These are phyloP conservation scores for Lactifluus hygrophoroides DNA, from an alignment of 768 basidiomycete genomes.

Conservation along the genomic window DNA sequence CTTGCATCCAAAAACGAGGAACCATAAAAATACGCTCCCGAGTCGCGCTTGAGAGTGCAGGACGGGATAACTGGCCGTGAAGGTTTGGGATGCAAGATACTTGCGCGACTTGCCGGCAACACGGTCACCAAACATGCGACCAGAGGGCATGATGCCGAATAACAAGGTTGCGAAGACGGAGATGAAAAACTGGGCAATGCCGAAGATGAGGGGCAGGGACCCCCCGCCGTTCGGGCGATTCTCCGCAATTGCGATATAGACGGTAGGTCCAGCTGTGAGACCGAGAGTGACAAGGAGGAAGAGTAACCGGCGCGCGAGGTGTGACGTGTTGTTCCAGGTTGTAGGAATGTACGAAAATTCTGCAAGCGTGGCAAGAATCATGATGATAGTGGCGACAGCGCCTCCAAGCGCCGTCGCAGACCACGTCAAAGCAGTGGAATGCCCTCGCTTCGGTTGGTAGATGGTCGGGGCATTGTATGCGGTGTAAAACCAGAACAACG, in stretches of 20 bases:
- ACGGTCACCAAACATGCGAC: constrained; percentile 97
- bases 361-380: constrained; percentile 87
- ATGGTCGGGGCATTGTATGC: constrained; percentile 86
- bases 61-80: constrained; percentile 89
- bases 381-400: constrained; percentile 91
- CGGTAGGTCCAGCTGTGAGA: constrained; percentile 85
- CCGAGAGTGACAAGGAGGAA: constrained; percentile 88
- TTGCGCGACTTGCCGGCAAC: constrained; percentile 93
- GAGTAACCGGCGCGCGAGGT: constrained; percentile 82
- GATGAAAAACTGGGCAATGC: constrained; percentile 94
- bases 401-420: constrained; percentile 92
- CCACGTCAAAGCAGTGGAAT: constrained; percentile 79
- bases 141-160: constrained; percentile 90
- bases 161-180: constrained; percentile 78
- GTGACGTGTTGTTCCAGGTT: constrained; percentile 98
- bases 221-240: constrained; percentile 43
- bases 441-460: constrained; percentile 45
- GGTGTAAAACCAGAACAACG: constrained; percentile 95
- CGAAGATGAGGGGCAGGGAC: constrained; percentile 80
- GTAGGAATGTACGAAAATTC: constrained; percentile 98
- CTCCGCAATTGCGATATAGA: constrained; percentile 89
- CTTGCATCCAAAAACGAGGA: constrained; percentile 94
- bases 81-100: constrained; percentile 96
- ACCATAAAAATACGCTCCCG: constrained; percentile 77
- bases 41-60: constrained; percentile 57